Evolutionary conservation across 768 basidiomycete genomes (phyloP), one percentile per base, ranked within the genome.

Genomic region (Hydnomerulius pinastri): DNA sequence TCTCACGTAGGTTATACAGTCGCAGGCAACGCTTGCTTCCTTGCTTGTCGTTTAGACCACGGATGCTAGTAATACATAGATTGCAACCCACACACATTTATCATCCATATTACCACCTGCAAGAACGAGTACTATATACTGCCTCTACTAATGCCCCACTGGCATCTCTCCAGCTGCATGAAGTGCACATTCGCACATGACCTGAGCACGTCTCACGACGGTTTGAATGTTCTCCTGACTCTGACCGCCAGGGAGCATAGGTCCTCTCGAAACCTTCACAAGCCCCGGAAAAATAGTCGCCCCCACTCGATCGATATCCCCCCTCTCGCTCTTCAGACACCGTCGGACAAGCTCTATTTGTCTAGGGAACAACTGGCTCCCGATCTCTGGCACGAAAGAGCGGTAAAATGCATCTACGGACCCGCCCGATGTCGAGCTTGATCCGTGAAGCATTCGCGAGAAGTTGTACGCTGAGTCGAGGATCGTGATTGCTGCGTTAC

Each of bases 231-330:
- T 79, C 24, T 83, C 79, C 29, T 73, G 67, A 46, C 51, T 40
- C 46, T 66, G 60, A 9, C 76, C 74, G 32, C 71, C 69, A 1
- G 71, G 65, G 11, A 66, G 61, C 7, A 61, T 43, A 0, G 70
- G 56, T 1, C 70, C 75, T 52, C 73, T 75, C 1, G 81, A 79
- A 12, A 92, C 84, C 69, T 93, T 94, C 46, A 92, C 92, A 24
- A 93, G 74, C 2, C 92, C 92, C 2, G 91, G 91, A 66, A 94
- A 94, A 55, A 93, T 82, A 0, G 90, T 90, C 4, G 89, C 83
- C 10, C 92, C 92, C 4, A 93, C 90, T 10, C 79, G 73, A 59
- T 92, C 90, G 2, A 72, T 61, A 42, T 92, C 86, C 6, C 87
- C 86, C 27, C 77, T 67, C 66, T 93, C 92, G 55, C 83, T 87